A percentile compares a stretch with the other conserved stretches of the same genome.
Conservation (phyloP, 306 rosid genomes). For the Cucumis hystrix region DNA sequence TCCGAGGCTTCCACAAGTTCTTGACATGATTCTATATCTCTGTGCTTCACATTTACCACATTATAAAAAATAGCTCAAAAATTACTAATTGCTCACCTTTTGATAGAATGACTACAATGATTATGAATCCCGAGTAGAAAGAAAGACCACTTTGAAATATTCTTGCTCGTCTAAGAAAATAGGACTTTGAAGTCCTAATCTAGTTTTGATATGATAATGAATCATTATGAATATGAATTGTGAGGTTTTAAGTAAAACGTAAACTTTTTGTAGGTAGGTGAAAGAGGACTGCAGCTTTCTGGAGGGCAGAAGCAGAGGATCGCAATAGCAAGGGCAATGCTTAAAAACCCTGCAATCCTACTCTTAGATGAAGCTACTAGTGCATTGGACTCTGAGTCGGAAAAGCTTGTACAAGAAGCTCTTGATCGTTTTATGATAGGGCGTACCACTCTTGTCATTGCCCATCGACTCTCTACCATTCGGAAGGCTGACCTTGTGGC, state of each 20-base stretch:
- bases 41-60: background rate
- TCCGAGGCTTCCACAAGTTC: background rate
- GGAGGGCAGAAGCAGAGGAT: constrained; percentile 99
- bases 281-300: constrained; percentile 91
- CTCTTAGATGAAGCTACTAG: constrained; percentile 96
- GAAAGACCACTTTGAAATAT: background rate
- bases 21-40: background rate
- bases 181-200: background rate
- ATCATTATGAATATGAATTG: background rate
- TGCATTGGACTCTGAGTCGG: constrained; percentile 96
- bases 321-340: constrained; percentile 98
- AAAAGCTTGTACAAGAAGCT: constrained; percentile 95
- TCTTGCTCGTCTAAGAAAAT: background rate
- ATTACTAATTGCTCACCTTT: background rate
- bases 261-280: constrained; percentile 76
- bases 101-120: background rate
- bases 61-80: background rate
- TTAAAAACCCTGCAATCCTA: constrained; percentile 92
- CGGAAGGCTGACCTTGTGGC: constrained; percentile 91
- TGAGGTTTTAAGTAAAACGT: background rate
- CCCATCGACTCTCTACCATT: constrained; percentile 89
- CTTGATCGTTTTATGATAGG: constrained; percentile 98
- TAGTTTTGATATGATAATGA: background rate
- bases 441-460: constrained; percentile 80
- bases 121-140: background rate